Evolutionary conservation across 768 basidiomycete genomes (phyloP), one percentile per base, ranked within the genome.

Genomic region (Plicaturopsis crispa): DNA sequence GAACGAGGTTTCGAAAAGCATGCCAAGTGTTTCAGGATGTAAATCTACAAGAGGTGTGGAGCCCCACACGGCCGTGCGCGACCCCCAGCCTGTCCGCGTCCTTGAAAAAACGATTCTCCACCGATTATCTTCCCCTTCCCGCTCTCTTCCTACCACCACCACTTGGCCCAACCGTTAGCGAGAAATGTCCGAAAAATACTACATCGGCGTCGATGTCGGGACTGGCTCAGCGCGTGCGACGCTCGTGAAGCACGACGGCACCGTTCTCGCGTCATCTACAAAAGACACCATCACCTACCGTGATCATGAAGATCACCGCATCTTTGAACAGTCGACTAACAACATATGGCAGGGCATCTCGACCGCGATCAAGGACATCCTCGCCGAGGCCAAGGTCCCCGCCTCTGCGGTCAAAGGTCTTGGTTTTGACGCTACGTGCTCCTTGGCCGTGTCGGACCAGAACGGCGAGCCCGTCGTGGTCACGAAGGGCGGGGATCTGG

Each of bases 341-440:
- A 76, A 97, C 52, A 93, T 96, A 61, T 93, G 90, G 93, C 56
- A 62, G 6, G 70, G 73, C 36, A 80, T 90, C 40, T 72, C 73
- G 31, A 61, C 56, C 38, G 74, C 76, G 22, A 68, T 86, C 42
- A 75, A 68, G 49, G 70, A 69, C 4, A 81, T 88, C 36, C 61
- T 98, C 18, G 44, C 66, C 6, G 61, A 70, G 21, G 70, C 83
- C 0, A 62, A 71, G 3, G 59, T 88, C 20, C 47, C 69, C 21
- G 72, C 83, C 7, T 55, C 62, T 3, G 60, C 67, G 4, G 80
- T 99, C 41, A 88, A 84, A 51, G 96, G 96, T 1, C 51, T 97
- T 32, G 90, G 92, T 11, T 92, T 94, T 57, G 93, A 97, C 58
- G 94, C 93, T 33, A 99, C 96, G 0, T 99, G 96, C 61, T 96